Base-by-base conservation (phyloP, 2,329 filamentous ascomycete species). In the Fusarium aywerte region DNA sequence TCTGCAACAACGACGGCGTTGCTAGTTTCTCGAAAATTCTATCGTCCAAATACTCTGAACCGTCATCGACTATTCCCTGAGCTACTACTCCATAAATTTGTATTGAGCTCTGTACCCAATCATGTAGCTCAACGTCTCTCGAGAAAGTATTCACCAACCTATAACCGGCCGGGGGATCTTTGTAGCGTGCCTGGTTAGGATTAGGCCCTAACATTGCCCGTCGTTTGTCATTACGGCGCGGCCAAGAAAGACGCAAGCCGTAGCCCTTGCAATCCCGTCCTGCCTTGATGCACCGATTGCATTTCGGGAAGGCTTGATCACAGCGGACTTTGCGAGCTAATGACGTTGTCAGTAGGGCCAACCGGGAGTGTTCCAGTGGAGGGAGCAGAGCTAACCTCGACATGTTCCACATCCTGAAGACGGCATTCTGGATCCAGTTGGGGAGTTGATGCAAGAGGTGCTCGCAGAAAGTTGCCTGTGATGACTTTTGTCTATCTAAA, bases 261-360 rank as follows among this genome's bases (percentile, higher is more conserved):
- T 71, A 72, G 7, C 69, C 69, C 2, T 50, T 25, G 18, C 69
- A 71, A 4, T 25, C 11, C 2, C 51, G 55, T 0, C 60, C 55
- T 15, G 56, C 3, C 3, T 42, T 38, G 11, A 38, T 12, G 23
- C 69, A 71, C 3, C 64, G 55, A 8, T 39, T 47, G 7, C 69
- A 71, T 16, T 10, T 43, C 0, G 69, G 69, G 3, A 45, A 38
- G 0, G 55, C 12, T 9, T 67, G 63, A 31, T 71, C 69, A 7
- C 69, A 71, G 11, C 55, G 66, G 0, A 71, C 63, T 12, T 70
- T 71, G 8, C 69, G 69, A 1, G 50, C 69, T 71, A 32, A 7
- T 8, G 6, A 1, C 7, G 5, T 3, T 11, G 21, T 68, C 13
- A 70, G 54, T 18, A 20, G n/a, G 4, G 8, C 16, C 11, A 13